Evolutionary conservation across 2,329 filamentous ascomycete species (phyloP), one percentile per base, ranked within the genome.

Genomic region (Stylonectria norvegica): DNA sequence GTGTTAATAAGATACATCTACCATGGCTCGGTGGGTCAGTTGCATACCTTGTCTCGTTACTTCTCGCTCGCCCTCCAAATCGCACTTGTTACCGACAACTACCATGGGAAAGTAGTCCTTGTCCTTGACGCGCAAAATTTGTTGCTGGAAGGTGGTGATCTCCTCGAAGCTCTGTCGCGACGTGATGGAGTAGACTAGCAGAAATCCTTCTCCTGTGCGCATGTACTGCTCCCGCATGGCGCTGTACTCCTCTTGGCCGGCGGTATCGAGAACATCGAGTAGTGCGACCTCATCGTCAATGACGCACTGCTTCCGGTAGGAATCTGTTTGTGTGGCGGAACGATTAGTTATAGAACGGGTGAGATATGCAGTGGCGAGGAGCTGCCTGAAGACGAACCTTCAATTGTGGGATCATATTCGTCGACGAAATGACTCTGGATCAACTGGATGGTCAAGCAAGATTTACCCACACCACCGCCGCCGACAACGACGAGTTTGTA

Each of bases 41-140:
- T n/a, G 27, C 81, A 50, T 78, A 95, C 91, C 91, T 81, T 94
- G 84, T 72, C 85, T 84, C 51, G 88, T 86, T 45, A 98, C 93
- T 60, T 91, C 86, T 62, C 93, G 81, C 71, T 98, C 91, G 57
- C 76, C 76, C 62, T 96, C 91, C 66, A 98, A 73, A 88, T 98
- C 93, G 72, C 91, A 96, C 78, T 98, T 98, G 81, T 98, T 98
- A 58, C 89, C 93, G 29, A 97, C 93, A 32, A 98, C 87, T 43
- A 97, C 95, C 75, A 98, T 97, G 57, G 93, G 93, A 75, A 98
- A 98, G 68, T 96, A 95, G 71, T 98, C 93, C 81, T 95, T 97
- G 75, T 97, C 93, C 79, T 98, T 98, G 59, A 98, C 93, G 57
- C 93, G 77, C 56, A 98, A 76, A 64, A 98, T 98, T 71, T 98